Percentiles rank a stretch among this genome's conserved stretches.
phyloP scores from a whole-genome alignment of 352 stramenopile species.

The Globisporangium acanthophoron region DNA sequence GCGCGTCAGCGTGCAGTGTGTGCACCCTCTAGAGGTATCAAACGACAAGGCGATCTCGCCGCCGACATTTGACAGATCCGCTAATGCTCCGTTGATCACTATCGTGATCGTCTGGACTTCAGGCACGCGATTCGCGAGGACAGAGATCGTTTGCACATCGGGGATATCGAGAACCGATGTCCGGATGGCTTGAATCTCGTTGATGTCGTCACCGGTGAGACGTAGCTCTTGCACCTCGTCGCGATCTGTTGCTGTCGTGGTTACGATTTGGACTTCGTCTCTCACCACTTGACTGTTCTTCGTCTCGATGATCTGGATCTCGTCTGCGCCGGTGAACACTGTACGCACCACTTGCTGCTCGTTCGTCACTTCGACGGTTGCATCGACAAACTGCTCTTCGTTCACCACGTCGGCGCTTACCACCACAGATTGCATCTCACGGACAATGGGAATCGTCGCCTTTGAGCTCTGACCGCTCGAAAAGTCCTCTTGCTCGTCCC shows the following conservation, averaged over 20 bases:
- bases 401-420: conserved; percentile 80
- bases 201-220: conserved; percentile 80
- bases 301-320: conserved; percentile 84
- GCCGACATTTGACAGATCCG: conserved; percentile 35
- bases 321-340: conserved; percentile 76
- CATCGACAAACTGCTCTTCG: conserved; percentile 92
- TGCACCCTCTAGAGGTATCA: conserved; percentile 38
- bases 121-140: conserved; percentile 55
- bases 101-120: conserved; percentile 88
- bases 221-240: conserved; percentile 89
- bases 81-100: conserved; percentile 60
- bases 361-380: conserved; percentile 93
- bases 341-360: conserved; percentile 94
- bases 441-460: conserved; percentile 79
- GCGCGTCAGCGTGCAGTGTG: conserved; percentile 65
- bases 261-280: conserved; percentile 91
- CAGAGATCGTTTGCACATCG: conserved; percentile 86
- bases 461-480: conserved; percentile 63
- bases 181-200: conserved; percentile 90
- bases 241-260: conserved; percentile 87
- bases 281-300: conserved; percentile 63
- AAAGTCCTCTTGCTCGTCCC: conserved; percentile 79
- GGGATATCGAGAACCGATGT: conserved; percentile 62
- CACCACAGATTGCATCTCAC: conserved; percentile 88
- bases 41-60: conserved; percentile 51